Percentiles rank a stretch among this genome's conserved stretches.
Evolutionary conservation across 495 filamentous ascomycete genomes (phyloP).

Genomic region (Neurospora sp.): DNA sequence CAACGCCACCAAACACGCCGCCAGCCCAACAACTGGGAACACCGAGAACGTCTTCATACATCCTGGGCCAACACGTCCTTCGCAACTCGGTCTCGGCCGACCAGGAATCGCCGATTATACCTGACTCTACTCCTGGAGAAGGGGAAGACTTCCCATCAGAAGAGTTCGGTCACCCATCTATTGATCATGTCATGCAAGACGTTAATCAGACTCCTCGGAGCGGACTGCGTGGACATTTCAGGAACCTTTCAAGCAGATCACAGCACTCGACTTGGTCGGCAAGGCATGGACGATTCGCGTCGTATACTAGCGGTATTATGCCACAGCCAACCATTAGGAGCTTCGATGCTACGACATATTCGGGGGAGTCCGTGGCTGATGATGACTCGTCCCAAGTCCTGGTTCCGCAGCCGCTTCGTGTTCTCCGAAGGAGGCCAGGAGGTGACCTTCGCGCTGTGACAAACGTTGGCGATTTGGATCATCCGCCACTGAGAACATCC

Average conservation of each 20-base stretch:
- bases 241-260: conserved; percentile 30
- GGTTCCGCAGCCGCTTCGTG: conserved; percentile 41
- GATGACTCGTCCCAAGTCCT: conserved; percentile 23
- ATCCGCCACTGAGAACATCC: conserved; percentile 43
- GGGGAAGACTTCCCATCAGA: conserved; percentile 16
- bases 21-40: conserved; percentile 32
- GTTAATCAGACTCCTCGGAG: conserved; percentile 22
- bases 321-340: conserved; percentile 46
- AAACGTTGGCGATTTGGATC: conserved; percentile 60
- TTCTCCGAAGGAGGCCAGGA: conserved; percentile 77
- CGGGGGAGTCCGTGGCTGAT: conserved; percentile 28
- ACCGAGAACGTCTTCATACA: conserved; percentile 41
- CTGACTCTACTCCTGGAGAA: conserved; percentile 26
- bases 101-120: conserved; percentile 30
- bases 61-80: conserved; percentile 33
- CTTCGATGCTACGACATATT: conserved; percentile 49
- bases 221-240: conserved; percentile 24
- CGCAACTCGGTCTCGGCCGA: conserved; percentile 19
- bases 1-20: conserved; percentile 45
- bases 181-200: conserved; percentile 18
- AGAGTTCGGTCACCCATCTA: conserved; percentile 22
- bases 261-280: conserved; percentile 29
- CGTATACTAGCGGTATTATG: conserved; percentile 63
- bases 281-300: conserved; percentile 42
- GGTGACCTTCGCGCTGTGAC: conserved; percentile 75